These are phyloP conservation scores for Arachnopeziza araneosa DNA, from an alignment of 2,329 filamentous ascomycete genomes.

Conservation along the genomic window DNA sequence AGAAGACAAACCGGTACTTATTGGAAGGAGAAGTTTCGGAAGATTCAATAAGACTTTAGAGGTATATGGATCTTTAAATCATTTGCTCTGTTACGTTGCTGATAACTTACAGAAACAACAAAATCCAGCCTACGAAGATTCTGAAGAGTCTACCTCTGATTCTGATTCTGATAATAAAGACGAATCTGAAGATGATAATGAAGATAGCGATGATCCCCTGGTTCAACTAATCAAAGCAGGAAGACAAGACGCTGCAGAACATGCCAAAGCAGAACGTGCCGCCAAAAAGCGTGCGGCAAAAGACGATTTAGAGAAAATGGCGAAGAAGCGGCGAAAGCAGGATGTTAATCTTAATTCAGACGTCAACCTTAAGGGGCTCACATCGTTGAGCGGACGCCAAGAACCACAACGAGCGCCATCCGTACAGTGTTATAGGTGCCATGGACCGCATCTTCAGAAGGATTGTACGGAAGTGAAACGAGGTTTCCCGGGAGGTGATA, in stretches of 20 bases:
- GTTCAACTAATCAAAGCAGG: conserved; percentile 40
- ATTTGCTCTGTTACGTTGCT: neutral
- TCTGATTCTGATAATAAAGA: conserved; percentile 28
- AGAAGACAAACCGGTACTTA: conserved; percentile 29
- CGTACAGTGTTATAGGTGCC: conserved; percentile 52
- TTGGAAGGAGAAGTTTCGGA: conserved; percentile 45
- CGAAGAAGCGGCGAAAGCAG: conserved; percentile 57
- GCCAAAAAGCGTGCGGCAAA: conserved; percentile 44
- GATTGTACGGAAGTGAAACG: conserved; percentile 43
- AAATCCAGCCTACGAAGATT: conserved; percentile 30
- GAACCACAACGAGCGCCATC: conserved; percentile 25
- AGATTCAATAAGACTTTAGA: conserved; percentile 39
- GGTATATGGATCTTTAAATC: conserved; percentile 16
- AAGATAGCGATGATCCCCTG: conserved; percentile 36
- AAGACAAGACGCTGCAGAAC: conserved; percentile 39
- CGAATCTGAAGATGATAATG: conserved; percentile 24
- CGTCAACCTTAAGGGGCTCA: conserved; percentile 57
- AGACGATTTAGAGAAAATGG: conserved; percentile 44
- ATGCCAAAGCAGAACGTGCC: conserved; percentile 38
- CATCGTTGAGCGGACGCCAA: conserved; percentile 51
- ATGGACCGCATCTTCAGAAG: conserved; percentile 50
- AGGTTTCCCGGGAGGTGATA: conserved; percentile 10
- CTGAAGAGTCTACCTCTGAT: conserved; percentile 28
- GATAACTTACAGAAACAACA: conserved; percentile 32
- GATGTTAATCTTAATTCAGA: conserved; percentile 63